Conservation (phyloP, 805 yeast species). For the Wickerhamomyces chaumierensis region DNA sequence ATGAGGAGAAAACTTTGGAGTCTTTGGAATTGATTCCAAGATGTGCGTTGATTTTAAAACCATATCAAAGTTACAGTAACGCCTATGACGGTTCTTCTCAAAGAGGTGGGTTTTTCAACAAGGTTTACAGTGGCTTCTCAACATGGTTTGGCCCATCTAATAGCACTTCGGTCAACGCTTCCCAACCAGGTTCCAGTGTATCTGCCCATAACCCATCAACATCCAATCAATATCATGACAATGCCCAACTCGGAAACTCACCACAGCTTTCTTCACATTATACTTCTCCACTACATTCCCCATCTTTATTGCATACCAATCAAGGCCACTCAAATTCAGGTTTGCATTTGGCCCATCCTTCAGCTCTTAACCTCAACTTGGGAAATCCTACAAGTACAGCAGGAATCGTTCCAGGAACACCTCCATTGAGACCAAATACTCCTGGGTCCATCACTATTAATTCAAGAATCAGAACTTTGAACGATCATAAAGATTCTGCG, state of each 20-base stretch:
- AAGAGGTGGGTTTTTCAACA: constrained; percentile 19
- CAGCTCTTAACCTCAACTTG: constrained; percentile 9
- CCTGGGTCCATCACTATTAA: background rate
- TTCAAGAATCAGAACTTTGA: constrained; percentile 20
- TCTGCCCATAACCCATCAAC: too few relatives aligned
- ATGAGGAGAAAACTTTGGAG: constrained; percentile 43
- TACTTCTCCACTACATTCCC: constrained; percentile 18
- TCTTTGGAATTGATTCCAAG: constrained; percentile 57
- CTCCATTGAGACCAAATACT: constrained; percentile 1
- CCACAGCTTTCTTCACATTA: constrained; percentile 16
- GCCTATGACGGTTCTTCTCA: constrained; percentile 15
- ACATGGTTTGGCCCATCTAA: constrained; percentile 17
- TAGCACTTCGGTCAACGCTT: too few relatives aligned
- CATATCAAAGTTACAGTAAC: constrained; percentile 26
- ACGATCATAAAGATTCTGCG: constrained; percentile 10
- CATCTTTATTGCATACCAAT: constrained; percentile 1
- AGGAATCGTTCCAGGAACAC: constrained; percentile 6
- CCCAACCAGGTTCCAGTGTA: too few relatives aligned
- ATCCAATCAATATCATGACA: background rate
- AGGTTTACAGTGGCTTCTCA: constrained; percentile 22
- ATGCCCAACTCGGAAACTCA: constrained; percentile 1
- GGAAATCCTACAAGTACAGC: background rate
- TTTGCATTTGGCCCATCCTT: too few relatives aligned
- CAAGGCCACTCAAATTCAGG: background rate
- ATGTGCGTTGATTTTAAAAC: constrained; percentile 65